These are phyloP conservation scores for Rosa lucieae DNA, from an alignment of 306 rosid species.

Conservation along the genomic window DNA sequence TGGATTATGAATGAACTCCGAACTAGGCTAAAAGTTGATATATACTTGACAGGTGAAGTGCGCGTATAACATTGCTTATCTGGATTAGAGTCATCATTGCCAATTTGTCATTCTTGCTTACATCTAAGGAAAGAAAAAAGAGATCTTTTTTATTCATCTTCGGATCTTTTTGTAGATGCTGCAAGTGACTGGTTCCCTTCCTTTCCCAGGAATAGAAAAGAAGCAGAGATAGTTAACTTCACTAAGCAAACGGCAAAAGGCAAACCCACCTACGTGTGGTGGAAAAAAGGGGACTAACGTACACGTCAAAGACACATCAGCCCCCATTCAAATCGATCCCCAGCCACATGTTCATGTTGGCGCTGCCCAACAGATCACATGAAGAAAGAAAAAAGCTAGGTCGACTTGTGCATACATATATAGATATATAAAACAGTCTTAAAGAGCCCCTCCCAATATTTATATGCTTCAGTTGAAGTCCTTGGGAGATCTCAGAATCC, in stretches of 20 bases:
- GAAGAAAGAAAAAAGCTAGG: neutral
- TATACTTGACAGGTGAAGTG: neutral
- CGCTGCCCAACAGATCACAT: neutral
- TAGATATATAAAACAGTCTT: neutral
- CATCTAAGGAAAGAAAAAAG: neutral
- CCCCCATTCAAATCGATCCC: neutral
- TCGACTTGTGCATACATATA: neutral
- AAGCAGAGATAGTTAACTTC: neutral
- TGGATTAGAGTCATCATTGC: neutral
- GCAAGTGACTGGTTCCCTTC: neutral
- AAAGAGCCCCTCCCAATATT: neutral
- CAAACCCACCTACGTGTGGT: neutral
- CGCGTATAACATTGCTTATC: conserved; percentile 8
- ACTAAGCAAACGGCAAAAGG: neutral
- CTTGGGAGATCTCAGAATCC: conserved; percentile 10
- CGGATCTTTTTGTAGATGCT: neutral
- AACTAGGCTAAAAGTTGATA: neutral
- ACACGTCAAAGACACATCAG: conserved; percentile 13
- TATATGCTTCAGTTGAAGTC: neutral
- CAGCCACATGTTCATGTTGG: neutral
- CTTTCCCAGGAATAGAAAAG: neutral
- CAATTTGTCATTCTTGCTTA: neutral
- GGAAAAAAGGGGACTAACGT: neutral
- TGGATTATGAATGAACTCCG: neutral
- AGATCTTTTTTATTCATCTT: neutral